These are phyloP conservation scores for Astraeus odoratus DNA, from an alignment of 768 basidiomycete genomes.

Conservation along the genomic window DNA sequence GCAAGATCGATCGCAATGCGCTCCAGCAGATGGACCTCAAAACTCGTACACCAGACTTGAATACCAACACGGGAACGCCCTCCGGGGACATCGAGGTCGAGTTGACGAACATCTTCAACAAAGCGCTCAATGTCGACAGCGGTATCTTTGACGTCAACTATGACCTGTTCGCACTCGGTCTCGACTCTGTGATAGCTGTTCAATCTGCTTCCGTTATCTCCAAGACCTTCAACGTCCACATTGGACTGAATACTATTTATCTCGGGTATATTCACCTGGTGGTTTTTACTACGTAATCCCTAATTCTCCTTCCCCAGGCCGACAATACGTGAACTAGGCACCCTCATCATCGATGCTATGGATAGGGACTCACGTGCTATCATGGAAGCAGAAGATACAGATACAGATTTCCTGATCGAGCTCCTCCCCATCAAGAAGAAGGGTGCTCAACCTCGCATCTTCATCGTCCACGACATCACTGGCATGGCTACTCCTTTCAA, in stretches of 20 bases:
- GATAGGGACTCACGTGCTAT: constrained; percentile 23
- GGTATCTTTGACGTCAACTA: constrained; percentile 20
- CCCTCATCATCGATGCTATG: constrained; percentile 22
- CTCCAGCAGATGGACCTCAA: constrained; percentile 22
- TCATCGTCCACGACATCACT: constrained; percentile 25
- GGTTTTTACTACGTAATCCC: neutral
- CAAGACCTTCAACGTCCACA: constrained; percentile 23
- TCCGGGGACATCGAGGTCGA: constrained; percentile 21
- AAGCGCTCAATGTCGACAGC: constrained; percentile 15
- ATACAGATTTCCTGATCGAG: constrained; percentile 23
- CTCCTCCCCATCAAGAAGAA: constrained; percentile 27
- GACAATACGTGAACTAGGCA: constrained; percentile 20
- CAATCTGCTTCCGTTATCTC: constrained; percentile 23
- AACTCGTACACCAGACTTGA: constrained; percentile 16
- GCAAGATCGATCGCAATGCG: constrained; percentile 24
- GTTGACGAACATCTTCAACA: constrained; percentile 19
- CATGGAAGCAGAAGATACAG: constrained; percentile 25
- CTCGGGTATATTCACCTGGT: constrained; percentile 14
- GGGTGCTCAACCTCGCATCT: constrained; percentile 20
- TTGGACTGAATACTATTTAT: constrained; percentile 24
- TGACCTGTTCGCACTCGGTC: constrained; percentile 23
- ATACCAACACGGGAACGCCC: constrained; percentile 19
- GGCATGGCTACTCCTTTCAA: constrained; percentile 28
- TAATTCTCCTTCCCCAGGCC: constrained; percentile 13
- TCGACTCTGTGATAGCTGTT: constrained; percentile 28